Percentiles rank a stretch among this genome's conserved stretches.
Conservation (phyloP, 2,329 filamentous ascomycete genomes). For the Aspergillus candidus region DNA sequence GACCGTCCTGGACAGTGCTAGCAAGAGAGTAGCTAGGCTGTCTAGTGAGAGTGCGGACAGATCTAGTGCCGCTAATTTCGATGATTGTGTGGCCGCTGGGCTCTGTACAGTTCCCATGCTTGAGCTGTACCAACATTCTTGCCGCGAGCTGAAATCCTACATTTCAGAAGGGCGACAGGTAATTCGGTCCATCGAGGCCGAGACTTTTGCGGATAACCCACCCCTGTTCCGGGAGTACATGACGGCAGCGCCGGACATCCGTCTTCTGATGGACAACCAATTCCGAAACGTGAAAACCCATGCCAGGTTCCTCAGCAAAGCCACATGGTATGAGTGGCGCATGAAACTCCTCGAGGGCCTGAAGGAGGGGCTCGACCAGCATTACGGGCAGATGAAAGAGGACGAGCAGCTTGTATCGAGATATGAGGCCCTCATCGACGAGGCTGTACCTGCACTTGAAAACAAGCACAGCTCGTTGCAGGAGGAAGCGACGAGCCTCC, state of each 20-base stretch:
- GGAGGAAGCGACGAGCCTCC: slow-evolving; percentile 60
- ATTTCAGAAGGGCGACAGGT: slow-evolving; percentile 88
- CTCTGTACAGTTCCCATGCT: slow-evolving; percentile 89
- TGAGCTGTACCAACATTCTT: slow-evolving; percentile 91
- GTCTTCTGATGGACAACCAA: slow-evolving; percentile 85
- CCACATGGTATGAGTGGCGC: slow-evolving; percentile 97
- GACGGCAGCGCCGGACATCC: slow-evolving; percentile 74
- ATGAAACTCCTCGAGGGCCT: slow-evolving; percentile 80
- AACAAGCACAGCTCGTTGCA: slow-evolving; percentile 57
- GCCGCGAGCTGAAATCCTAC: slow-evolving; percentile 91
- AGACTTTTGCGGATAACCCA: slow-evolving; percentile 85
- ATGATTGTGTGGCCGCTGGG: slow-evolving; percentile 77
- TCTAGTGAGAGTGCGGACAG: slow-evolving; percentile 19
- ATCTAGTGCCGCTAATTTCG: slow-evolving; percentile 45
- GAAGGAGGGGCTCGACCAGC: slow-evolving; percentile 70
- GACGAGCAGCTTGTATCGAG: slow-evolving; percentile 63
- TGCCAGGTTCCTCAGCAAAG: slow-evolving; percentile 82
- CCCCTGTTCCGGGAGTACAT: slow-evolving; percentile 88
- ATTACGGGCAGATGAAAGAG: slow-evolving; percentile 66
- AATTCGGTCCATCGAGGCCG: slow-evolving; percentile 82
- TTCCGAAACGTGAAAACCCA: slow-evolving; percentile 97
- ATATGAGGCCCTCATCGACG: slow-evolving; percentile 63
- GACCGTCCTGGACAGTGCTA: slow-evolving; percentile 52
- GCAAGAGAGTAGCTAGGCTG: slow-evolving; percentile 24
- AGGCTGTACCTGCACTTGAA: slow-evolving; percentile 59